Percentiles rank a stretch among this genome's conserved stretches.
These are phyloP conservation scores for Cadophora sp. DNA, from an alignment of 2,329 filamentous ascomycete species.

Conservation along the genomic window DNA sequence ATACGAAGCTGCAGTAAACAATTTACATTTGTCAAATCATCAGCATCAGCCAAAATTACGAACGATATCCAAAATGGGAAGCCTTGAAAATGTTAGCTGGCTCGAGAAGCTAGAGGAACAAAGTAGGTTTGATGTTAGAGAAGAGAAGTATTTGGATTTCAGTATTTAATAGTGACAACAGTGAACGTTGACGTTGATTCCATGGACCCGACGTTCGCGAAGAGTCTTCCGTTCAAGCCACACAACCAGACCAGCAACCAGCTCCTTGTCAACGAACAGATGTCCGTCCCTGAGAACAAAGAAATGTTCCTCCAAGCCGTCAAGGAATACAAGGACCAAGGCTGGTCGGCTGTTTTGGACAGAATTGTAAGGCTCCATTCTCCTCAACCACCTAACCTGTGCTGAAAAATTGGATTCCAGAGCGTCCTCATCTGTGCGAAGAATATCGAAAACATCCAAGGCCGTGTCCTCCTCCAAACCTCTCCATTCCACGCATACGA, in stretches of 20 bases:
- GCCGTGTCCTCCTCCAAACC: slow-evolving; percentile 41
- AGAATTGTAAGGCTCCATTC: slow-evolving; percentile 47
- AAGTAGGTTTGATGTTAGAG: slow-evolving; percentile 2
- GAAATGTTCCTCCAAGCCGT: slow-evolving; percentile 51
- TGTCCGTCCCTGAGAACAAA: slow-evolving; percentile 52
- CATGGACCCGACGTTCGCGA: slow-evolving; percentile 58
- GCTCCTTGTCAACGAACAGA: slow-evolving; percentile 55
- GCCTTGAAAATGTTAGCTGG: slow-evolving; percentile 19
- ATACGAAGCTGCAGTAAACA: background rate
- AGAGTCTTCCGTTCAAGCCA: slow-evolving; percentile 52
- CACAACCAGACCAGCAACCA: slow-evolving; percentile 60
- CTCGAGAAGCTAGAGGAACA: slow-evolving; percentile 26
- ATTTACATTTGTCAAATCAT: background rate
- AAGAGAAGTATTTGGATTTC: background rate
- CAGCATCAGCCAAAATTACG: background rate
- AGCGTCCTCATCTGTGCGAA: slow-evolving; percentile 55
- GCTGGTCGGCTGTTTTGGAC: slow-evolving; percentile 57
- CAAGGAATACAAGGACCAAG: slow-evolving; percentile 52
- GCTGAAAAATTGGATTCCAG: slow-evolving; percentile 40
- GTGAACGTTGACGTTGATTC: slow-evolving; percentile 60
- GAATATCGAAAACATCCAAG: slow-evolving; percentile 41
- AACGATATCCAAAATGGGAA: slow-evolving; percentile 20
- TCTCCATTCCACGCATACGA: slow-evolving; percentile 25
- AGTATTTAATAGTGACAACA: slow-evolving; percentile 34
- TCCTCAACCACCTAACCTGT: no score